Evolutionary conservation across 2,329 filamentous ascomycete genomes (phyloP).

Genomic region (Claviceps pazoutovae): DNA sequence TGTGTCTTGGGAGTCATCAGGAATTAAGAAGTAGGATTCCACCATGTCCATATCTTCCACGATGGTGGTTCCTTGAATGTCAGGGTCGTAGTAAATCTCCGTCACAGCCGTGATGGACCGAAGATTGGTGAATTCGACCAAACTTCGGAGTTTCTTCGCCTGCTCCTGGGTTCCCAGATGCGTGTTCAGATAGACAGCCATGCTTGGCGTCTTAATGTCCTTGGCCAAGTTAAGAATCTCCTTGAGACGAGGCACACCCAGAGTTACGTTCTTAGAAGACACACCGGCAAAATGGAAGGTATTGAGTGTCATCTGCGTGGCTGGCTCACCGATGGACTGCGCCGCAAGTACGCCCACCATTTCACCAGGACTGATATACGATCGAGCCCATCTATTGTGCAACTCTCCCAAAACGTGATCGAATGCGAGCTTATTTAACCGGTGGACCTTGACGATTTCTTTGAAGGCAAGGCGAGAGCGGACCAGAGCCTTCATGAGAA

Average conservation of each 20-base stretch:
- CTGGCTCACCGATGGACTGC: slow-evolving; percentile 96
- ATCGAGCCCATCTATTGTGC: slow-evolving; percentile 73
- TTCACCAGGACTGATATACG: slow-evolving; percentile 82
- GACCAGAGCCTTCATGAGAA: slow-evolving; percentile 83
- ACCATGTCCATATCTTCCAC: slow-evolving; percentile 85
- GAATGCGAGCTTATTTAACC: slow-evolving; percentile 80
- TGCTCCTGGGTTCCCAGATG: slow-evolving; percentile 56
- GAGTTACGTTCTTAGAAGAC: slow-evolving; percentile 97
- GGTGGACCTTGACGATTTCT: slow-evolving; percentile 73
- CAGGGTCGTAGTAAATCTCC: slow-evolving; percentile 95
- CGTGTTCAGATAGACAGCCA: slow-evolving; percentile 75
- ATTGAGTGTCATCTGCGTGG: slow-evolving; percentile 98
- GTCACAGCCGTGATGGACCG: slow-evolving; percentile 82
- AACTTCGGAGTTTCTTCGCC: slow-evolving; percentile 74
- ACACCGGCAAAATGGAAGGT: slow-evolving; percentile 99
- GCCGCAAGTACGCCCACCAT: slow-evolving; percentile 98
- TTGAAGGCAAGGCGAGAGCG: slow-evolving; percentile 88
- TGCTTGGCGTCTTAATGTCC: slow-evolving; percentile 96
- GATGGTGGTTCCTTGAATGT: slow-evolving; percentile 74
- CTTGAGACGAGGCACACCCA: slow-evolving; percentile 97
- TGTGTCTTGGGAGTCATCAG: slow-evolving; percentile 53
- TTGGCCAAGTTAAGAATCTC: slow-evolving; percentile 97
- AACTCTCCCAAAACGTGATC: slow-evolving; percentile 85
- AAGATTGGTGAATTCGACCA: slow-evolving; percentile 87
- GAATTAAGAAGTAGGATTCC: slow-evolving; percentile 90